Evolutionary conservation across 176 grass and related monocot genomes (phyloP).

Genomic region (Zoysia japonica): DNA sequence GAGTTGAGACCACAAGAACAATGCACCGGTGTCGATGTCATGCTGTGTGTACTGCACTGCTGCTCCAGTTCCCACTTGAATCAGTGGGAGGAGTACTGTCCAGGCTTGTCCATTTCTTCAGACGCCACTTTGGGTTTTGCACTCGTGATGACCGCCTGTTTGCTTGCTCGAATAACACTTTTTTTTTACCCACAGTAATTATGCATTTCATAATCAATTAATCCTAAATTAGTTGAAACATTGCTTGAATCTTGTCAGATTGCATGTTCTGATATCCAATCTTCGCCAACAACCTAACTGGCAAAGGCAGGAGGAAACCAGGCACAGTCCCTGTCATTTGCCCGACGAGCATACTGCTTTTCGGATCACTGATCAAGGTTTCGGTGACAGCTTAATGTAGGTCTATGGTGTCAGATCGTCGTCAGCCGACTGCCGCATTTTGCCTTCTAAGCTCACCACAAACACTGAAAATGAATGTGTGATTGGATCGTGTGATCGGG

Average conservation of each 20-base stretch:
- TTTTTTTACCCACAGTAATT: neutral
- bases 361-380: neutral
- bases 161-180: neutral
- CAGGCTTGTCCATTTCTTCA: neutral
- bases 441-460: too few relatives aligned
- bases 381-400: neutral
- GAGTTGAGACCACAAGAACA: slow-evolving; percentile 18
- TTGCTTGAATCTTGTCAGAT: neutral
- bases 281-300: neutral
- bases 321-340: slow-evolving; percentile 19
- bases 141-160: neutral
- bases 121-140: neutral
- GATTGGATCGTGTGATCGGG: too few relatives aligned
- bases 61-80: neutral
- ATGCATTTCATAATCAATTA: neutral
- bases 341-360: slow-evolving; percentile 15
- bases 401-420: too few relatives aligned
- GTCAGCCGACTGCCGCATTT: too few relatives aligned
- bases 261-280: neutral
- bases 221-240: neutral
- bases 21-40: neutral
- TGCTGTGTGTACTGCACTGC: neutral
- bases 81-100: neutral
- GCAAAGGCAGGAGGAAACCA: slow-evolving; percentile 20
- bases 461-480: too few relatives aligned